A percentile compares a stretch with the other conserved stretches of the same genome.
These are phyloP conservation scores for Eucalyptus rudis DNA, from an alignment of 345 rosid species.

Conservation along the genomic window DNA sequence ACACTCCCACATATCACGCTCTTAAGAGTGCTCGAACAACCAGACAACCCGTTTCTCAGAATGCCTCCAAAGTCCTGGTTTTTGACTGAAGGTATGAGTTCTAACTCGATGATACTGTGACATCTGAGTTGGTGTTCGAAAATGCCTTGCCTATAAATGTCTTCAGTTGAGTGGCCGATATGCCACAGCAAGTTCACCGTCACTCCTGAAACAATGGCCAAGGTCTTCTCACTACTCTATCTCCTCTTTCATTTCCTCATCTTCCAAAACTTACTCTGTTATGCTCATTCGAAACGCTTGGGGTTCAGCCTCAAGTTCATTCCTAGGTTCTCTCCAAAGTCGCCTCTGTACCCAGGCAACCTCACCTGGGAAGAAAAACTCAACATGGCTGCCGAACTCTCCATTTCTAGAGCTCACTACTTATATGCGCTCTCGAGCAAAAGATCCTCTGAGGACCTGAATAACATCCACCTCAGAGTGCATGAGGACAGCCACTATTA, in stretches of 20 bases:
- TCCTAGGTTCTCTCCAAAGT: slow-evolving; percentile 3
- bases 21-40: background rate
- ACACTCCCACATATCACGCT: background rate
- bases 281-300: background rate
- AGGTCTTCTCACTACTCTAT: background rate
- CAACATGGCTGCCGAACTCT: background rate
- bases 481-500: background rate
- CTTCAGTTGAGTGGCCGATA: background rate
- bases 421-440: background rate
- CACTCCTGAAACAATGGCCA: background rate
- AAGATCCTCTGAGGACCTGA: background rate
- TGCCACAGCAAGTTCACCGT: background rate
- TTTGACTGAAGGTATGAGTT: background rate
- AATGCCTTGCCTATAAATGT: background rate
- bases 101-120: background rate
- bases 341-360: slow-evolving; percentile 6
- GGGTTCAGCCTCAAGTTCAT: slow-evolving; percentile 2
- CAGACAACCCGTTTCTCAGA: background rate
- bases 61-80: background rate
- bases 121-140: background rate
- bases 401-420: background rate
- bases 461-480: background rate
- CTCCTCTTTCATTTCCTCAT: background rate
- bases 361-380: slow-evolving; percentile 1
- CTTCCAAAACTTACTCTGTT: background rate